Base-by-base conservation (phyloP, 192 early-diverging fungal species). In the Linderina pennispora region DNA sequence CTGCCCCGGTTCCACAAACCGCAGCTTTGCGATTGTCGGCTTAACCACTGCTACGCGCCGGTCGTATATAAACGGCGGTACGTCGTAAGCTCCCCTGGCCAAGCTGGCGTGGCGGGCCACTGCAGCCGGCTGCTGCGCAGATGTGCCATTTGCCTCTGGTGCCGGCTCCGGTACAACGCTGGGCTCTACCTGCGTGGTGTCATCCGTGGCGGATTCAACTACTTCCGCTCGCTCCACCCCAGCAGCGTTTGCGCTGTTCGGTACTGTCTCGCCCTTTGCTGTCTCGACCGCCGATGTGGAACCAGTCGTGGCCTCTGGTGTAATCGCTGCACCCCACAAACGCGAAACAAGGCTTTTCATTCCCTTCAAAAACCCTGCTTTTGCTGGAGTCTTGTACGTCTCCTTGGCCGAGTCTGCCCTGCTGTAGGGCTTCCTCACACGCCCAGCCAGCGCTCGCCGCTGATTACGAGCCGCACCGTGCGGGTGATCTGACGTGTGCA, bases 331-430 rank as follows among this genome's bases (percentile, higher is more conserved):
- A 40, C 55, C 54, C 67, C 67, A 70, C 25, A 70, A 47, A 19
- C 67, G 67, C 19, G 60, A 48, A 9, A 70, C 59, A 6, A 70
- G 55, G 19, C 55, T 70, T 24, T 60, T 59, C 67, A 70, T 70
- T 54, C 67, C 67, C n/a, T 46, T 48, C 9, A 70, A 45, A 26
- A 70, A 70, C 4, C 67, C 48, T 7, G 59, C 48, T 16, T 26
- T 58, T 20, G 50, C 39, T n/a, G 43, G 36, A 8, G 54, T 23
- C 17, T 62, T 25, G 54, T 54, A 55, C 14, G 53, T 20, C 6
- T 37, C 45, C 15, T 43, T 7, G 36, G 44, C 20, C 24, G 21
- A 18, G 1, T 19, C 39, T 4, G 60, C 42, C 16, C 67, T 44
- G 15, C 28, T 24, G 25, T 70, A 70, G 1, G 67, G 67, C 51